A percentile compares a stretch with the other conserved stretches of the same genome.
These are phyloP conservation scores for Coix lacrymajobi DNA, from an alignment of 176 grass and related monocot genomes.

Conservation along the genomic window DNA sequence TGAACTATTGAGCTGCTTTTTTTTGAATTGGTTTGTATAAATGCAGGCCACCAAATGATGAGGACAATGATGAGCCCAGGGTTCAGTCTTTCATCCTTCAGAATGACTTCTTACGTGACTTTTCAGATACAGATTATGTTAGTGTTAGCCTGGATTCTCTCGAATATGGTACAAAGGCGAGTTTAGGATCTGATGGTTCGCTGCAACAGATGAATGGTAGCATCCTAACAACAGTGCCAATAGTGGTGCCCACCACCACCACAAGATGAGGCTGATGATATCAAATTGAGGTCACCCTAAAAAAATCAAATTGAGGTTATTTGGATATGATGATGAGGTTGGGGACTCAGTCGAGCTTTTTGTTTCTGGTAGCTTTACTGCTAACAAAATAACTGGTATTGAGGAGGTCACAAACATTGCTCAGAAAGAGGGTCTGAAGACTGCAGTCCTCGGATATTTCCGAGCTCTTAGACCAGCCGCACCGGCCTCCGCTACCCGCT, in stretches of 20 bases:
- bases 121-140: too few species aligned
- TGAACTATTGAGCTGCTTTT: too few species aligned
- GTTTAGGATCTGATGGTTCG: neutral
- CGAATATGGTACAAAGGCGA: conserved; percentile 22
- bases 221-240: neutral
- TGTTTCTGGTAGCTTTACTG: conserved; percentile 38
- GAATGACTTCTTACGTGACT: too few species aligned
- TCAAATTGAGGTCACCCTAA: conserved; percentile 36
- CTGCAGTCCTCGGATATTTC: conserved; percentile 65
- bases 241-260: conserved; percentile 50
- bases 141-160: conserved; percentile 34
- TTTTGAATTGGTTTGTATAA: too few species aligned
- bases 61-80: too few species aligned
- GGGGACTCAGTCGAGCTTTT: conserved; percentile 36
- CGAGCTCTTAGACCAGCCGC: too few species aligned
- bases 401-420: conserved; percentile 29
- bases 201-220: conserved; percentile 4
- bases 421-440: conserved; percentile 46
- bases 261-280: conserved; percentile 57
- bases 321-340: conserved; percentile 65
- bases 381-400: conserved; percentile 24
- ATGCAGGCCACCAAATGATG: too few species aligned
- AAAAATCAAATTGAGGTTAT: too few species aligned
- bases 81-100: too few species aligned
- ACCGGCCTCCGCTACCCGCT: too few species aligned